Base-by-base conservation (phyloP, 768 basidiomycete genomes). In the Leucocoprinus sp. region DNA sequence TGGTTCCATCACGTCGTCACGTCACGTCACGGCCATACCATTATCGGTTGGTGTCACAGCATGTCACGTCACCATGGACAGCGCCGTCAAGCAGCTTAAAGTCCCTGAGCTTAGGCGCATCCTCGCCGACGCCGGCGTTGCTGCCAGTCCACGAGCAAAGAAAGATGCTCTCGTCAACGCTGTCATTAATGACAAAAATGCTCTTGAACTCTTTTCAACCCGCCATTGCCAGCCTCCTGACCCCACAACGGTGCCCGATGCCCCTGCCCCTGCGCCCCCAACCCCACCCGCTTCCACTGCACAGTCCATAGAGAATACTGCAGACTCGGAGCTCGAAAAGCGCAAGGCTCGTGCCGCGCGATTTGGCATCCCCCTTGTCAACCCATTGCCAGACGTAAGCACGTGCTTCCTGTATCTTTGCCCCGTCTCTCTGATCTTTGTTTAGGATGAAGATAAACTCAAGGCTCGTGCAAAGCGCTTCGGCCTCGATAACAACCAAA, bases 31-130 rank as follows among this genome's bases (percentile, higher is more conserved):
- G 51, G 29, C 53, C n/a, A n/a, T n/a, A n/a, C 37, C 50, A 26
- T 35, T 36, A 36, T 36, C 33, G 23, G 23, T 33, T 12, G 11
- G 2, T 1, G 42, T 43, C 42, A 43, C 42, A 0, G 21, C 36
- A 42, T 31, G 46, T 52, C 53, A 28, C 50, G 26, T 49, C 48
- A 57, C 53, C 58, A 65, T 68, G 65, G 63, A 64, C 51, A 26
- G 57, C 21, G 65, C 69, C 56, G 65, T 67, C 49, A 80, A 78
- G 61, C 63, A 78, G 0, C 77, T 86, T 67, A 84, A 82, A 61
- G 84, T 84, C 57, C 71, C 72, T 27, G 83, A 86, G 53, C 77
- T 86, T 60, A 78, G 66, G 55, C 69, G 75, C 46, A 74, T 85
- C 50, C 76, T 85, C 57, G 34, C 66, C 42, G 69, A 67, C 37